A percentile compares a stretch with the other conserved stretches of the same genome.
phyloP scores from a whole-genome alignment of 129 eudicot species.

The Kitagawia praeruptora region DNA sequence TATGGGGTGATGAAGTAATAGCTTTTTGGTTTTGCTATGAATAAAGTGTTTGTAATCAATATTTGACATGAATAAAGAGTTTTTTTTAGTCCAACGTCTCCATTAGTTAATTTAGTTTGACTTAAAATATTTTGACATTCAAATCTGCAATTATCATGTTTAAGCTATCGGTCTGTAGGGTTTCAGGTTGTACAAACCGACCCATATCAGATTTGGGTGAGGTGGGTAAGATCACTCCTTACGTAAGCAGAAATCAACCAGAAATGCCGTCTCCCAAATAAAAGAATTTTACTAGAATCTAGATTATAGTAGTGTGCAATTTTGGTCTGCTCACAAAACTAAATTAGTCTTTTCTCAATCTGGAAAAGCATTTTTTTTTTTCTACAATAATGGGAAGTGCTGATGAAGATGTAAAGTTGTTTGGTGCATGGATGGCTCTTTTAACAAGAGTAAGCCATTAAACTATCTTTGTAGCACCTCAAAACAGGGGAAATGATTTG shows the following conservation, averaged over 20 bases:
- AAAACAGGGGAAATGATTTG: slow-evolving; percentile 11
- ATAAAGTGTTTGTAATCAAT: too few relatives aligned
- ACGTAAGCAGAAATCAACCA: background rate
- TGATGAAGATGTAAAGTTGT: background rate
- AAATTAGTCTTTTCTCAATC: too few relatives aligned
- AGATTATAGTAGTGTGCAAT: too few relatives aligned
- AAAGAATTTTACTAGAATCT: too few relatives aligned
- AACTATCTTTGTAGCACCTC: slow-evolving; percentile 9
- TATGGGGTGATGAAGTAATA: background rate
- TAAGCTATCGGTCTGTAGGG: background rate
- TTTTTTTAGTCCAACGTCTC: too few relatives aligned
- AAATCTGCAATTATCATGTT: too few relatives aligned
- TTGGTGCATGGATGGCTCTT: background rate
- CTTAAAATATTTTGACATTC: too few relatives aligned
- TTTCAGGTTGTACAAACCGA: background rate
- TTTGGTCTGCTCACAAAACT: too few relatives aligned
- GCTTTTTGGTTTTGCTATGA: background rate
- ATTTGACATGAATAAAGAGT: too few relatives aligned
- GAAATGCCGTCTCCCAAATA: too few relatives aligned
- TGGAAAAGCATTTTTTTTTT: too few relatives aligned
- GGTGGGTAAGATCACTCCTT: background rate
- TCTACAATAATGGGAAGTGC: background rate
- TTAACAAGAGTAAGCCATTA: slow-evolving; percentile 10
- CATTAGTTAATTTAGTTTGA: too few relatives aligned
- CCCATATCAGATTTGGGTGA: background rate